Evolutionary conservation across 208 protist species (phyloP).

Genomic region (Polymyxa betae): DNA sequence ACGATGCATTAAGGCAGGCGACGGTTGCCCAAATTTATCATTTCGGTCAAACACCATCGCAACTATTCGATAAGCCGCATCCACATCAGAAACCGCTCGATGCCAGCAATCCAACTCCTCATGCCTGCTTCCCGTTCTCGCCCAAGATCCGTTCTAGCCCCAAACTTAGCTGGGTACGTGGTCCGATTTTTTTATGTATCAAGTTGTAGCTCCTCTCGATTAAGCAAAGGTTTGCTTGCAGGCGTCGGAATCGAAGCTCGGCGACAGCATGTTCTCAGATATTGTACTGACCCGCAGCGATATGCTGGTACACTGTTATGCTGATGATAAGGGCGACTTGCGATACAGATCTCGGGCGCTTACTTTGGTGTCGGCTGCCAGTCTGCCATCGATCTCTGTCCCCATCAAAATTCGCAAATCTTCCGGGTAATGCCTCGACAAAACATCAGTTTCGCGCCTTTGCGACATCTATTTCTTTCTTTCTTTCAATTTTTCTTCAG

Average conservation of each 20-base stretch:
- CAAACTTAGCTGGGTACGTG: not conserved
- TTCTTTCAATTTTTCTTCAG: too few relatives aligned
- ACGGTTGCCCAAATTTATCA: constrained; percentile 58
- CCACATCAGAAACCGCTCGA: constrained; percentile 4
- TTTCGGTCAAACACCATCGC: constrained; percentile 71
- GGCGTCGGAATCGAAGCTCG: not conserved
- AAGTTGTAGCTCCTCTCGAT: not conserved
- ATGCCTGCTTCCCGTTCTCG: constrained; percentile 1
- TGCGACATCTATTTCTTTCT: not conserved
- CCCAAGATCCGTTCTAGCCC: not conserved
- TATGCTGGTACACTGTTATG: not conserved
- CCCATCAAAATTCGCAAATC: not conserved
- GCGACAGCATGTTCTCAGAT: not conserved
- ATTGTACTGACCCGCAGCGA: not conserved
- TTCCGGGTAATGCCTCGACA: not conserved
- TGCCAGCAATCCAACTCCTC: not conserved
- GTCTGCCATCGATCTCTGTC: not conserved
- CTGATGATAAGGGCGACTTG: not conserved
- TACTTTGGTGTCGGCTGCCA: not conserved
- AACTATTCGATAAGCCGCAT: constrained; percentile 68
- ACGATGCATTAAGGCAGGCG: constrained; percentile 8
- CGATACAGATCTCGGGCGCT: not conserved
- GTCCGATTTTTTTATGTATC: not conserved
- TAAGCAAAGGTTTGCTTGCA: not conserved
- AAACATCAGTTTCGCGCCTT: not conserved